Evolutionary conservation across 1,284 basidiomycete species (phyloP).

Genomic region (Ganoderma sp.): DNA sequence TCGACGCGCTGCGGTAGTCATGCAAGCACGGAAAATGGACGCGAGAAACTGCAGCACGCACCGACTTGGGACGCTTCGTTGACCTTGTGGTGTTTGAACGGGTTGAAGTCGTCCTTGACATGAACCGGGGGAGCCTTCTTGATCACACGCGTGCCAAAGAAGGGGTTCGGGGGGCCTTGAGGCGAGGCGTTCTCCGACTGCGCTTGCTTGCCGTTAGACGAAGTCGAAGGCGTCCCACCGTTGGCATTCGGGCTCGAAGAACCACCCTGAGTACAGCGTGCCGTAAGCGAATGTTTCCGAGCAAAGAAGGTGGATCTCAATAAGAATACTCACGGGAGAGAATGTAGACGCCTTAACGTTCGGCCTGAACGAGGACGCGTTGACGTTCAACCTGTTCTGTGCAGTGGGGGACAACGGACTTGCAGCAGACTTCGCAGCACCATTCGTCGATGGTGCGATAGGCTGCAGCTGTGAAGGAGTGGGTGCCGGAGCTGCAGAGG

Average conservation of each 20-base stretch:
- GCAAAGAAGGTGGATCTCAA: not conserved
- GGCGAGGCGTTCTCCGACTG: conserved; percentile 47
- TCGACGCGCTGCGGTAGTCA: conserved; percentile 8
- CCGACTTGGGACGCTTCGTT: conserved; percentile 74
- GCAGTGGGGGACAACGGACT: conserved; percentile 52
- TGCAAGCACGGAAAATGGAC: not conserved
- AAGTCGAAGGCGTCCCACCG: conserved; percentile 43
- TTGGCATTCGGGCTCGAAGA: conserved; percentile 44
- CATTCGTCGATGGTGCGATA: conserved; percentile 41
- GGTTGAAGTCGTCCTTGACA: conserved; percentile 94
- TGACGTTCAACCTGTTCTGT: conserved; percentile 64
- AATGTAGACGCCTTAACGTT: conserved; percentile 74
- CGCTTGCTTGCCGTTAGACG: conserved; percentile 68
- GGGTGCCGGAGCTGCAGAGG: conserved; percentile 34
- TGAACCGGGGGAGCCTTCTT: conserved; percentile 78
- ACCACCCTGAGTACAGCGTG: conserved; percentile 46
- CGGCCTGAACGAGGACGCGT: conserved; percentile 82
- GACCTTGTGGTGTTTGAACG: conserved; percentile 87
- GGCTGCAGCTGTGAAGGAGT: conserved; percentile 31
- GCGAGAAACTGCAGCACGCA: conserved; percentile 47
- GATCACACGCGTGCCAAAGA: conserved; percentile 82
- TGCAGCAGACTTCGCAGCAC: conserved; percentile 37
- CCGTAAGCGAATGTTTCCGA: conserved; percentile 3
- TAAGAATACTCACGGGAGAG: conserved; percentile 33
- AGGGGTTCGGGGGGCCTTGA: conserved; percentile 68